Conservation (phyloP, 2,329 filamentous ascomycete species). For the Hypoxylon sp. region DNA sequence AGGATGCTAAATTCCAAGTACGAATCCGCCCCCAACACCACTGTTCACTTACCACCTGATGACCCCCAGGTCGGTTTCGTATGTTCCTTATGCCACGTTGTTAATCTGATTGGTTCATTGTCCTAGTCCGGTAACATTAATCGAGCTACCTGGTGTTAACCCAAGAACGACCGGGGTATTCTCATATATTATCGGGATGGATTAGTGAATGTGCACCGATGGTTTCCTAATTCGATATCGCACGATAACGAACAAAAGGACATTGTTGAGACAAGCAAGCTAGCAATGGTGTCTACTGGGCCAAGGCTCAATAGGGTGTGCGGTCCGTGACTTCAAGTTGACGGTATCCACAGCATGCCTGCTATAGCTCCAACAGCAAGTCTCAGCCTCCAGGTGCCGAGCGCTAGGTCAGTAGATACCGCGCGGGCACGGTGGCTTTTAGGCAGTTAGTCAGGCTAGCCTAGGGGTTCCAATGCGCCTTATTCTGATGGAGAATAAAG, state of each 20-base stretch:
- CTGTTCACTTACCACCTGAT: slow-evolving; percentile 5
- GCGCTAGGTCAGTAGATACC: background rate
- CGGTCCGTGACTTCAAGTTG: slow-evolving; percentile 25
- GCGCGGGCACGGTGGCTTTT: slow-evolving; percentile 9
- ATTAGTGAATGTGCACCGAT: slow-evolving; percentile 4
- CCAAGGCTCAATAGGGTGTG: slow-evolving; percentile 11
- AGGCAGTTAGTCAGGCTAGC: background rate
- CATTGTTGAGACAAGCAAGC: background rate
- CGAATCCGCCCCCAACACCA: slow-evolving; percentile 19
- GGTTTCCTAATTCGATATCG: slow-evolving; percentile 11
- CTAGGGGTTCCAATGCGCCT: slow-evolving; percentile 17
- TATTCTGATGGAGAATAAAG: slow-evolving; percentile 38
- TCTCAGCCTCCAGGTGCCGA: slow-evolving; percentile 27
- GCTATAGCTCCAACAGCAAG: slow-evolving; percentile 13
- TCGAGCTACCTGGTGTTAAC: slow-evolving; percentile 30
- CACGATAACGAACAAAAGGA: slow-evolving; percentile 9
- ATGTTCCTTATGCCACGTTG: slow-evolving; percentile 39
- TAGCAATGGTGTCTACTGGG: slow-evolving; percentile 1
- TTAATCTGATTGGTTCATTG: slow-evolving; percentile 30
- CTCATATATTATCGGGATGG: slow-evolving; percentile 9
- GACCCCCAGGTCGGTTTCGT: slow-evolving; percentile 32
- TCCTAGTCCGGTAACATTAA: slow-evolving; percentile 36
- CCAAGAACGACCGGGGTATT: slow-evolving; percentile 1
- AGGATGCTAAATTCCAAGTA: slow-evolving; percentile 25
- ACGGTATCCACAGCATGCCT: background rate